Evolutionary conservation across 2,329 filamentous ascomycete species (phyloP), one percentile per base, ranked within the genome.

Genomic region (Bimuria novae-zelandiae): DNA sequence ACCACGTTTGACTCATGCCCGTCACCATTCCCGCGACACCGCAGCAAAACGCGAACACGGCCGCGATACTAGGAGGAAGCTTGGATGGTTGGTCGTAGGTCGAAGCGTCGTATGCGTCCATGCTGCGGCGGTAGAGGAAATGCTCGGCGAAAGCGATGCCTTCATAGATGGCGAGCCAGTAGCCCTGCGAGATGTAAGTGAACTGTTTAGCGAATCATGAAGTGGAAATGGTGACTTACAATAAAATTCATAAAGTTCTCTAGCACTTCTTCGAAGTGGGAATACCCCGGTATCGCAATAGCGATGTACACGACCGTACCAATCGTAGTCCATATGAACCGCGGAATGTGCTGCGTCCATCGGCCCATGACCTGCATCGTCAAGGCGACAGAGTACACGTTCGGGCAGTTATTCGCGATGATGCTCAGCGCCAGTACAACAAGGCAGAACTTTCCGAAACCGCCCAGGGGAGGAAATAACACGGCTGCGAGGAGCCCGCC

Each of bases 151-250:
- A 69, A 1, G 82, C 77, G 57, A 90, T 83, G 41, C 82, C 86
- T 58, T 84, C 82, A 74, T 90, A 91, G 62, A 90, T 89, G 42
- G 87, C 84, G 1, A 90, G 79, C 87, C 88, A 91, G 76, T 90
- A 91, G 2, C 83, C 64, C n/a, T n/a, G n/a, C n/a, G n/a, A n/a
- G n/a, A n/a, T n/a, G n/a, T n/a, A n/a, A n/a, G n/a, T n/a, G n/a
- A n/a, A n/a, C n/a, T n/a, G n/a, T n/a, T n/a, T n/a, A n/a, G n/a
- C n/a, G n/a, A n/a, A n/a, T n/a, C n/a, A n/a, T n/a, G n/a, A n/a
- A n/a, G n/a, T n/a, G n/a, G n/a, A n/a, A n/a, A n/a, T n/a, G n/a
- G n/a, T n/a, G n/a, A n/a, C n/a, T n/a, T n/a, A n/a, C n/a, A 29
- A 69, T 71, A 55, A 72, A 69, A 50, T 72, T 68, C 84, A 90